A percentile compares a stretch with the other conserved stretches of the same genome.
Evolutionary conservation across 2,329 filamentous ascomycete genomes (phyloP).

Genomic region (Ceratocystis eucalypticola): DNA sequence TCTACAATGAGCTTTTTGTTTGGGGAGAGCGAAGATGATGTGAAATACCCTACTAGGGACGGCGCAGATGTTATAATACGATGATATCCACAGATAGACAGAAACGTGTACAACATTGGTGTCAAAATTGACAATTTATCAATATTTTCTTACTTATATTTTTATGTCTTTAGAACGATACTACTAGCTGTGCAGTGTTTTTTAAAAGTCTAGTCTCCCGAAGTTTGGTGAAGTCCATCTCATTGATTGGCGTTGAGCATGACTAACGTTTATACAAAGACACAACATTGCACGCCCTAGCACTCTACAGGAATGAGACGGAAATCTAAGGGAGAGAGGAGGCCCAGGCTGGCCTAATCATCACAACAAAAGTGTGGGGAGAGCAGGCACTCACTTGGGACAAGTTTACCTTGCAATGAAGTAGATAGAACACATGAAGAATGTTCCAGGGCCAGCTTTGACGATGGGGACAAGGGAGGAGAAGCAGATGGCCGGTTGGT

Average conservation of each 20-base stretch:
- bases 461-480: background rate
- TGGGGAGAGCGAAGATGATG: background rate
- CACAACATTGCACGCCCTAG: background rate
- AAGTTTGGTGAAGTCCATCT: too few relatives aligned
- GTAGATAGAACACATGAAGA: background rate
- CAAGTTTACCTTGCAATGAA: background rate
- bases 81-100: constrained; percentile 20
- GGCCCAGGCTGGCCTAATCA: background rate
- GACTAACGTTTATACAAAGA: background rate
- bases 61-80: constrained; percentile 19
- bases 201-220: too few relatives aligned
- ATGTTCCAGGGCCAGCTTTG: background rate
- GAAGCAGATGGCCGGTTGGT: background rate
- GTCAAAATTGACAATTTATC: constrained; percentile 7
- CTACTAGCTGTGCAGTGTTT: too few relatives aligned
- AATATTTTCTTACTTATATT: constrained; percentile 6
- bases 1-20: background rate
- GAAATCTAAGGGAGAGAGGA: background rate
- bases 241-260: too few relatives aligned
- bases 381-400: background rate
- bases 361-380: background rate
- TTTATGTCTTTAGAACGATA: background rate
- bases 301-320: background rate
- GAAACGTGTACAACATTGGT: constrained; percentile 19
- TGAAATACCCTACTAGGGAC: constrained; percentile 2